Evolutionary conservation across 768 basidiomycete genomes (phyloP), one percentile per base, ranked within the genome.

Genomic region (Amanita pseudoporphyria): DNA sequence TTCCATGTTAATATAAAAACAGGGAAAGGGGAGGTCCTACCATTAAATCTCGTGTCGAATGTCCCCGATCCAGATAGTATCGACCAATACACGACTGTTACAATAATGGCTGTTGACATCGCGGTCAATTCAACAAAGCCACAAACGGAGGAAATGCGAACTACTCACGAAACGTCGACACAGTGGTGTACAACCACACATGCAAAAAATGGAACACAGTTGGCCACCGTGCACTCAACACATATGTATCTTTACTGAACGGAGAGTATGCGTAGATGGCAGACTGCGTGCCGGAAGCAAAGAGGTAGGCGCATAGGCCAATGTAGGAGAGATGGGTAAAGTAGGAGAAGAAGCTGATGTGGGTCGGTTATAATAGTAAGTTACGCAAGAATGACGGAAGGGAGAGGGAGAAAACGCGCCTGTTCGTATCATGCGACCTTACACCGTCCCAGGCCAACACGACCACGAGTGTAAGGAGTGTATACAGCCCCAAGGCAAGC

Each of bases 251-350:
- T 0, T 43, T 42, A n/a, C 7, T 42, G 10, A 28, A 28, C 2
- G 41, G 41, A 28, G 24, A 36, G 52, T 58, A 51, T 45, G 58
- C 50, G 50, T 57, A 53, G 45, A 54, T 72, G 52, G 74, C 83
- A 0, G 78, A 78, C 47, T 84, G 82, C 1, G 76, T 65, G 3
- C 72, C 67, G 1, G 82, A 60, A 0, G 79, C 81, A 60, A 71
- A 79, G 60, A 78, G 78, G 62, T 84, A 87, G 18, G 81, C 70
- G 16, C 73, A 69, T 1, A 84, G 56, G 0, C 84, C 84, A 32
- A 77, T 75, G 51, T 77, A 82, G 0, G 78, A 72, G 1, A 85
- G 70, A 51, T 76, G 56, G 0, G 83, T 85, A 60, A 85, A 84
- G 63, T 79, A 85, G 6, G 76, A 74, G 54, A 81, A 72, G 65